Base-by-base conservation (phyloP, 768 basidiomycete genomes). In the Mycena belliarum region DNA sequence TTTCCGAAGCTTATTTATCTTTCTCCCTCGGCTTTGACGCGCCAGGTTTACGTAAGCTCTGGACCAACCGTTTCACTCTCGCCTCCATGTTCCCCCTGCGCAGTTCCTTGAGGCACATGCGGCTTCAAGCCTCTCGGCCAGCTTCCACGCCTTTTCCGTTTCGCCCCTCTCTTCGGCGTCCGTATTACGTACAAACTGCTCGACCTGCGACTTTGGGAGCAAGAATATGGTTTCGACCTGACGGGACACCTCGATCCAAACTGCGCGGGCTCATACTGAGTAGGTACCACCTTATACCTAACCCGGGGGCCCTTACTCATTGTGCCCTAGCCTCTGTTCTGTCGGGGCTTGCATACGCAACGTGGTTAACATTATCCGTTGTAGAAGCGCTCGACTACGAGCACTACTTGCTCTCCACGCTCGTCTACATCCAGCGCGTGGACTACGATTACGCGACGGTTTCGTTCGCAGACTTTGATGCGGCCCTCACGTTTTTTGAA, bases 351-450 rank as follows among this genome's bases (percentile, higher is more conserved):
- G 23, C 53, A 35, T 60, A 56, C 33, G 58, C 58, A 10, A 63
- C 57, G 6, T 63, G 55, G 54, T 32, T 8, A 26, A 60, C 59
- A 10, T 53, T 60, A 3, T 53, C 55, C 20, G 62, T 60, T 21
- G 55, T 60, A 25, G 62, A 63, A 37, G 62, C 50, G 37, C 58
- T 63, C 21, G 62, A 63, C 49, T 60, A 63, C 58, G 62, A 63
- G 26, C 57, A 57, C 47, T 63, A 63, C 44, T 37, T 63, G 21
- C 62, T 63, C 49, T 37, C 41, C 25, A 57, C 58, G 16, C 62
- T 63, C 55, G 62, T 63, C 32, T 49, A 63, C 47, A 63, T 63
- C 44, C 62, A 63, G 32, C 62, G 62, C 50, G 52, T 60, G 33
- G 62, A 63, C 58, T 63, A 63, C 44, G 62, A 63, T 49, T 59